Evolutionary conservation across 1,139 yeast genomes (phyloP).

Genomic region (Magnusiomyces suaveolens): DNA sequence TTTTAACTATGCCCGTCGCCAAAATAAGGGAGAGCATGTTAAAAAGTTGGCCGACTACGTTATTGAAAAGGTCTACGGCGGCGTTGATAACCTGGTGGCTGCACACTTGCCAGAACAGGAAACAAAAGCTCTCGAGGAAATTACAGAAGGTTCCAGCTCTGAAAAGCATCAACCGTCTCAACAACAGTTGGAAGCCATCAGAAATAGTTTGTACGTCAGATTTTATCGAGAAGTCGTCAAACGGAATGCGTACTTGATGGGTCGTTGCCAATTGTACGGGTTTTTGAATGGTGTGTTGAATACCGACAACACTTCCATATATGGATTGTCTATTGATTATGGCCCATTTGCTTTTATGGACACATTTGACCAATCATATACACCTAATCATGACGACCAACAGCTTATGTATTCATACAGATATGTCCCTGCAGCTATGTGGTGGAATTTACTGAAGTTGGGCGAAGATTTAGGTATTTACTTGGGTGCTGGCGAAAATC

Average conservation of each 20-base stretch:
- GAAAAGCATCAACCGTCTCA: slow-evolving; percentile 8
- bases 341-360: slow-evolving; percentile 94
- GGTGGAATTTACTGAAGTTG: slow-evolving; percentile 86
- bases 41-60: slow-evolving; percentile 61
- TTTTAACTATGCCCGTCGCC: slow-evolving; percentile 74
- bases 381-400: slow-evolving; percentile 87
- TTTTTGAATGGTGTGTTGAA: slow-evolving; percentile 89
- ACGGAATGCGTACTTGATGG: slow-evolving; percentile 69
- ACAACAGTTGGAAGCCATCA: slow-evolving; percentile 23
- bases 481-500: slow-evolving; percentile 48
- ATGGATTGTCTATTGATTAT: slow-evolving; percentile 82
- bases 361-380: slow-evolving; percentile 65
- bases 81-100: slow-evolving; percentile 31
- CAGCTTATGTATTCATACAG: slow-evolving; percentile 62
- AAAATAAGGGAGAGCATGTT: slow-evolving; percentile 59
- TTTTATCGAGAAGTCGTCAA: slow-evolving; percentile 61
- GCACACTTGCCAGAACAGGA: neutral
- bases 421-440: slow-evolving; percentile 75
- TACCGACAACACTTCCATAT: slow-evolving; percentile 83
- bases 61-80: slow-evolving; percentile 52
- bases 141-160: neutral
- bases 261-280: slow-evolving; percentile 86
- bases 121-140: slow-evolving; percentile 8
- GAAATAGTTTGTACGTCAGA: slow-evolving; percentile 47
- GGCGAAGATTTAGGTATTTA: slow-evolving; percentile 81